phyloP scores from a whole-genome alignment of 139 green algal species.

The Pleodorina starrii region DNA sequence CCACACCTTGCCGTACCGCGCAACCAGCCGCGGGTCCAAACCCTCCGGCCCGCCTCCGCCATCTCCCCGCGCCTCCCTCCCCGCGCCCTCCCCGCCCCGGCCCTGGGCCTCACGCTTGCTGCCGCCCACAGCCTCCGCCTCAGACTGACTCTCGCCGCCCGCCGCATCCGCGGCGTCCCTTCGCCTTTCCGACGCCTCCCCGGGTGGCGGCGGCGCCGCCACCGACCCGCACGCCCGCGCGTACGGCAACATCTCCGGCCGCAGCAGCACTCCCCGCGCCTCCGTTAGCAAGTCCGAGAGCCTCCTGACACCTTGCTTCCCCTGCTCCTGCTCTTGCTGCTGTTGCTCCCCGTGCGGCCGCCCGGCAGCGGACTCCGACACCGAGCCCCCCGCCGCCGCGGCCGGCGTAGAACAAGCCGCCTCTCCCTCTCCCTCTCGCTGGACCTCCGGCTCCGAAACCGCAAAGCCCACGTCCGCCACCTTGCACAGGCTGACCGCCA shows the following conservation, averaged over 20 bases:
- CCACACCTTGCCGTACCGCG: slow-evolving; percentile 31
- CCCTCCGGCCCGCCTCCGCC: neutral
- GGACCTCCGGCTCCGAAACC: neutral
- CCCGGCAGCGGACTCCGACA: neutral
- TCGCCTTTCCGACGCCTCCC: neutral
- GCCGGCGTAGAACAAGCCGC: neutral
- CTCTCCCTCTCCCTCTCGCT: neutral
- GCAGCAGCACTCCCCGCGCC: neutral
- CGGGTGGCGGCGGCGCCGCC: neutral
- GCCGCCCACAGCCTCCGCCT: no score
- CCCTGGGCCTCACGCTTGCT: no score
- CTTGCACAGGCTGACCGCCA: slow-evolving; percentile 30
- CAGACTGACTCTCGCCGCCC: no score
- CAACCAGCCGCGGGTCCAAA: neutral
- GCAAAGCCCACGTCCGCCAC: slow-evolving; percentile 23
- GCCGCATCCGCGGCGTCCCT: neutral
- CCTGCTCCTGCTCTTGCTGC: neutral
- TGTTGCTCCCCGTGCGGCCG: no score
- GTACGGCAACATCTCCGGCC: slow-evolving; percentile 4
- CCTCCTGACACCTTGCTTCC: neutral
- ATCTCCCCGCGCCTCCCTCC: neutral
- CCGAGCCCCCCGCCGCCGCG: neutral
- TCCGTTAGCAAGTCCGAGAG: neutral
- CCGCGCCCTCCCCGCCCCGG: no score
- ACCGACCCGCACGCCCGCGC: neutral